phyloP scores from a whole-genome alignment of 2,329 filamentous ascomycete genomes.

The Cladosporium phlei region DNA sequence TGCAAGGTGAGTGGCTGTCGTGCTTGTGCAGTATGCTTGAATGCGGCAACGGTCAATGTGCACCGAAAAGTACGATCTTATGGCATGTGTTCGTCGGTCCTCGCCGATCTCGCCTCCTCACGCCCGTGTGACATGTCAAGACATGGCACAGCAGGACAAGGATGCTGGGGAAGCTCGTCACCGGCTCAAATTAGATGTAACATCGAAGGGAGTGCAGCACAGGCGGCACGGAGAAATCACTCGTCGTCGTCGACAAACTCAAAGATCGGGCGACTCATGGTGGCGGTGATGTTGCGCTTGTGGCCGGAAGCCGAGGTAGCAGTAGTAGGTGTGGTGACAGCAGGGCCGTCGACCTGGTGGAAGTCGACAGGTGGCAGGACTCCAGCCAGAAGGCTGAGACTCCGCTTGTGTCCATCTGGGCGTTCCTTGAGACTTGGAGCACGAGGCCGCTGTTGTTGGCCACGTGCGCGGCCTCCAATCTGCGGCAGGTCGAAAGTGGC shows the following conservation, averaged over 20 bases:
- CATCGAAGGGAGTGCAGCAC: too few relatives aligned
- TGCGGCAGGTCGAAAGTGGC: slow-evolving; percentile 55
- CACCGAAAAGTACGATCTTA: too few relatives aligned
- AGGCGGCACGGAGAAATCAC: neutral
- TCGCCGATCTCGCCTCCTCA: neutral
- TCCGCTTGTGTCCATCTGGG: slow-evolving; percentile 46
- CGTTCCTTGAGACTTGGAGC: slow-evolving; percentile 58
- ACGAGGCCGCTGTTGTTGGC: slow-evolving; percentile 54
- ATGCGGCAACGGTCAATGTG: too few relatives aligned
- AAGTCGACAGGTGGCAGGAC: slow-evolving; percentile 17
- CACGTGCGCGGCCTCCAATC: slow-evolving; percentile 57
- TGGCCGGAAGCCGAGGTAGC: neutral
- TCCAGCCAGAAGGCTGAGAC: slow-evolving; percentile 39
- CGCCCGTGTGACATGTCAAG: neutral
- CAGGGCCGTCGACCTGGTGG: neutral
- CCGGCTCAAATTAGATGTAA: neutral
- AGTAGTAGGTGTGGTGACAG: neutral
- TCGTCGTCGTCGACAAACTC: slow-evolving; percentile 11
- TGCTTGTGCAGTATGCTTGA: too few relatives aligned
- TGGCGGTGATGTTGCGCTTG: slow-evolving; percentile 9
- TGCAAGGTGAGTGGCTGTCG: too few relatives aligned
- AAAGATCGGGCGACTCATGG: slow-evolving; percentile 9
- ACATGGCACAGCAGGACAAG: neutral
- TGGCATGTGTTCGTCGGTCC: too few relatives aligned
- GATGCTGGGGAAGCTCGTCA: neutral